These are phyloP conservation scores for Acacia melanoxylon DNA, from an alignment of 306 rosid genomes.

Conservation along the genomic window DNA sequence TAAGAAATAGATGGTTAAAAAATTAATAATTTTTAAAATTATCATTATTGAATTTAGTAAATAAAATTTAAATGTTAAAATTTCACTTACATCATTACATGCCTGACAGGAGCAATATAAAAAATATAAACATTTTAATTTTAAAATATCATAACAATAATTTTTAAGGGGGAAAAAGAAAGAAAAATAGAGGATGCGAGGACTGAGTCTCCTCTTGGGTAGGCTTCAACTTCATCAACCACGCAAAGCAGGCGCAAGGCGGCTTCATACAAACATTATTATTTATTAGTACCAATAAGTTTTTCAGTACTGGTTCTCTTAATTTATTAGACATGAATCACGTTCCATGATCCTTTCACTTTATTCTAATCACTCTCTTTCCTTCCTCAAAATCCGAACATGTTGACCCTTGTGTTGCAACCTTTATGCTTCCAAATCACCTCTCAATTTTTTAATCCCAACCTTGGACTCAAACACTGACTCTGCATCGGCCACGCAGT, in stretches of 20 bases:
- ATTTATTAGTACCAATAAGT: not conserved
- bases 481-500: not conserved
- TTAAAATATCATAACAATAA: too few species aligned
- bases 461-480: not conserved
- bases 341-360: not conserved
- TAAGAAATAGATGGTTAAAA: too few species aligned
- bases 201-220: too few species aligned
- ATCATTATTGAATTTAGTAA: too few species aligned
- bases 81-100: too few species aligned
- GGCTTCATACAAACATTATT: not conserved
- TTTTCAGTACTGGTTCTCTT: not conserved
- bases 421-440: not conserved
- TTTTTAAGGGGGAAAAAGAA: too few species aligned
- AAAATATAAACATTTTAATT: too few species aligned
- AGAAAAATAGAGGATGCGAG: too few species aligned
- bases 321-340: not conserved
- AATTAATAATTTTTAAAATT: too few species aligned
- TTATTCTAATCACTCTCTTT: not conserved
- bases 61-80: too few species aligned
- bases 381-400: slow-evolving; percentile 1
- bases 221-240: not conserved
- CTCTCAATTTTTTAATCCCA: not conserved
- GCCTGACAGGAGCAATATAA: too few species aligned
- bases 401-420: not conserved
- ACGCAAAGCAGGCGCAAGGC: not conserved